These are phyloP conservation scores for Aspergillus neotritici DNA, from an alignment of 2,329 filamentous ascomycete genomes.

Conservation along the genomic window DNA sequence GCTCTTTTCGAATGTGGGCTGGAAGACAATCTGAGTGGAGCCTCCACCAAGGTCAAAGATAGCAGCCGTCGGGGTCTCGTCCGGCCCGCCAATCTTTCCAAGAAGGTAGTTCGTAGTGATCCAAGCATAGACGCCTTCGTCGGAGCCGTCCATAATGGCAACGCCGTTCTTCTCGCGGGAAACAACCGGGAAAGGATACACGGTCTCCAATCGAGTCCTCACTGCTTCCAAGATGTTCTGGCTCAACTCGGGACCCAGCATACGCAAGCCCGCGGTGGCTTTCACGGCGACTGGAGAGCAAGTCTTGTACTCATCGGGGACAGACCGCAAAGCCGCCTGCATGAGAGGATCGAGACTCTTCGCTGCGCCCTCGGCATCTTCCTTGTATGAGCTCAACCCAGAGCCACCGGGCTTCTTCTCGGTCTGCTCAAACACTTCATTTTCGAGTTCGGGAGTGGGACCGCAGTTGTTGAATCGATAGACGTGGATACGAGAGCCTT, in stretches of 20 bases:
- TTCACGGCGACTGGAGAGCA: constrained; percentile 97
- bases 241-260: constrained; percentile 75
- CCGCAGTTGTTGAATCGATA: constrained; percentile 99
- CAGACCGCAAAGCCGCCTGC: constrained; percentile 74
- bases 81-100: constrained; percentile 91
- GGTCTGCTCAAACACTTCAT: constrained; percentile 90
- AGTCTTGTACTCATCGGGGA: constrained; percentile 82
- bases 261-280: constrained; percentile 86
- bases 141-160: constrained; percentile 93
- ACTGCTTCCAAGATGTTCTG: constrained; percentile 82
- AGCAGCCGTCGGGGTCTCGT: constrained; percentile 84
- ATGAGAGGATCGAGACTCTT: constrained; percentile 83
- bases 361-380: constrained; percentile 80
- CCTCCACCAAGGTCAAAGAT: constrained; percentile 95
- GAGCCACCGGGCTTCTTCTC: constrained; percentile 74
- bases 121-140: constrained; percentile 98
- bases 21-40: constrained; percentile 96
- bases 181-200: constrained; percentile 92
- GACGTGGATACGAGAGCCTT: constrained; percentile 94
- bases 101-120: constrained; percentile 98
- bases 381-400: constrained; percentile 77
- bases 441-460: constrained; percentile 85
- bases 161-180: constrained; percentile 79
- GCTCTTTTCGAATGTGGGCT: constrained; percentile 80
- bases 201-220: constrained; percentile 72